phyloP scores from a whole-genome alignment of 148 eudicot species.

The Tetragonia tetragonoides region DNA sequence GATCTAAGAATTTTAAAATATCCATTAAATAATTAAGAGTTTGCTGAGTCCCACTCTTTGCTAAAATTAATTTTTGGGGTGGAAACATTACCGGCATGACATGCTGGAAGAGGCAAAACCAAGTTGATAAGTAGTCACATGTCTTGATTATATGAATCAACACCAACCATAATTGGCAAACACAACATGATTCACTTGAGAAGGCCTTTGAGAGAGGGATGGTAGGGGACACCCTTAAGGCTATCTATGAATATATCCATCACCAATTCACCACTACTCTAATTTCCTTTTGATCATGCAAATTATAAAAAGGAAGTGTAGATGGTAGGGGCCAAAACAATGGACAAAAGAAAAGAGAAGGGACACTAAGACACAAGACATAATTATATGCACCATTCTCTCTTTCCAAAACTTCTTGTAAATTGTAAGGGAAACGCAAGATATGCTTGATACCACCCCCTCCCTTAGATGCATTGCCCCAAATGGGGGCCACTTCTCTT shows the following conservation, averaged over 20 bases:
- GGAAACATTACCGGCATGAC: background rate
- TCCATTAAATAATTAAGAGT: too few relatives aligned
- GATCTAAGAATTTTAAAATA: too few relatives aligned
- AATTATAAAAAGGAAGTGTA: background rate
- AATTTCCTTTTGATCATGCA: conserved; percentile 20
- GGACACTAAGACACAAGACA: conserved; percentile 22
- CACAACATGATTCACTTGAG: conserved; percentile 23
- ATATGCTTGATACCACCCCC: conserved; percentile 15
- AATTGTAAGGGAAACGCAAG: conserved; percentile 14
- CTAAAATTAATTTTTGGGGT: background rate
- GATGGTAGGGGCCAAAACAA: conserved; percentile 21
- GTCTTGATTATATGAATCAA: conserved; percentile 24
- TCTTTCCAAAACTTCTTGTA: background rate
- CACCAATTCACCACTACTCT: conserved; percentile 15
- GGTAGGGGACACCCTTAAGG: conserved; percentile 30
- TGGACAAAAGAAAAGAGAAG: background rate
- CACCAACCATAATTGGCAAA: conserved; percentile 25
- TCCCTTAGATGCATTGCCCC: conserved; percentile 13
- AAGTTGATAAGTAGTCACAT: background rate
- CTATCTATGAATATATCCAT: conserved; percentile 15
- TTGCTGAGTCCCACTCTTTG: too few relatives aligned
- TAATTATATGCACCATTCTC: conserved; percentile 16
- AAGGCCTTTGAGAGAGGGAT: background rate
- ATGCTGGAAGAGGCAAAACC: conserved; percentile 12
- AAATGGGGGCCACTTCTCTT: conserved; percentile 14